Base-by-base conservation (phyloP, 148 eudicot genomes). In the Vaccinium darrowii region DNA sequence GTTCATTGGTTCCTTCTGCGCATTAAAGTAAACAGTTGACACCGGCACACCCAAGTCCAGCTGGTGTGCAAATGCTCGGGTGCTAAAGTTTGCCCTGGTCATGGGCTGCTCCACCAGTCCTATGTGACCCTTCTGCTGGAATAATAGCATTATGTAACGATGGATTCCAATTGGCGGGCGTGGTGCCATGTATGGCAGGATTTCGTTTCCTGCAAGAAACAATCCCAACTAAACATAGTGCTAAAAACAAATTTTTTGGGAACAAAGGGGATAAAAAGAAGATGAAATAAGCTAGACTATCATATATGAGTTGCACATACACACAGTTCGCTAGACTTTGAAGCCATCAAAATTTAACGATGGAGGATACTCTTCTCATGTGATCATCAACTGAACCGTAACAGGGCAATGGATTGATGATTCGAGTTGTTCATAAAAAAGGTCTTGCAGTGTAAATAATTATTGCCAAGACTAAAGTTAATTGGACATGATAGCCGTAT, bases 141-240 rank as follows among this genome's bases (percentile, higher is more conserved):
- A 85, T 51, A 85, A 27, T 8, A 80, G 19, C 27, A 80, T n/a
- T 1, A 85, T 77, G 21, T 77, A 79, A 58, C 86, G 60, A 75
- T 85, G 86, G 67, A 85, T 85, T 47, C 86, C 86, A 30, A 69
- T 8, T 1, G 71, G 50, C 57, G 86, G 86, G 57, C 58, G 18
- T 36, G 83, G 86, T 13, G 78, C 23, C 33, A 67, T 62, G 36
- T 84, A 84, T 15, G 78, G 83, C 39, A 84, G 52, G 23, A 84
- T 43, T 73, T 79, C 86, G 3, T 54, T 79, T 3, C 86, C 86
- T 84, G 58, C 25, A 84, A 84, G 51, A 10, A 74, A 57, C 3
- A 60, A 56, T 79, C 67, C 81, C 6, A 21, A 39, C 15, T 39
- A 33, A 58, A 80, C 16, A 14, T 19, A 0, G 53, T 15, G 47